A percentile compares a stretch with the other conserved stretches of the same genome.
phyloP scores from a whole-genome alignment of 495 filamentous ascomycete genomes.

The Diplogelasinospora grovesii region DNA sequence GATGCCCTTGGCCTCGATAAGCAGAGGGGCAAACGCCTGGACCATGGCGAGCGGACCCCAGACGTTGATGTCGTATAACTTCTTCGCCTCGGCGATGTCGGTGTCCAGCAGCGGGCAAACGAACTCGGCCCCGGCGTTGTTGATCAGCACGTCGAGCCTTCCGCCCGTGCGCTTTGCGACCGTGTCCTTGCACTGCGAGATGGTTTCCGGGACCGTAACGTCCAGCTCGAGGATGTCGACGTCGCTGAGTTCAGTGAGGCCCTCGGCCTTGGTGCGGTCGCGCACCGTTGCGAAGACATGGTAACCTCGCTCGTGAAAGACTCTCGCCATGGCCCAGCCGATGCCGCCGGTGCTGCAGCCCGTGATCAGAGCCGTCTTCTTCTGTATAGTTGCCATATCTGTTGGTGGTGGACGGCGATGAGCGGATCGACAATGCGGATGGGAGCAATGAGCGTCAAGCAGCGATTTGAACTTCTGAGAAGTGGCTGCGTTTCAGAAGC shows the following conservation, averaged over 20 bases:
- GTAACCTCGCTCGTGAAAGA: conserved; percentile 41
- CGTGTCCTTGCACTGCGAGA: conserved; percentile 27
- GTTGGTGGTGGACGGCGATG: too few relatives aligned
- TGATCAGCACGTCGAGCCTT: conserved; percentile 46
- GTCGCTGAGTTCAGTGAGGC: conserved; percentile 24
- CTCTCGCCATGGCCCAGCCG: conserved; percentile 47
- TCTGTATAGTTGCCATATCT: too few relatives aligned
- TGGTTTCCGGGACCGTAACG: conserved; percentile 35
- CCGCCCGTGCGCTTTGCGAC: conserved; percentile 21
- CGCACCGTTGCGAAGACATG: conserved; percentile 54
- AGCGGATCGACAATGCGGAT: too few relatives aligned
- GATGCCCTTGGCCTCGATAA: conserved; percentile 42
- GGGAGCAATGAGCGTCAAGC: too few relatives aligned
- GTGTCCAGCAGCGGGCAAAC: conserved; percentile 41
- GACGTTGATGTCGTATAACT: conserved; percentile 48
- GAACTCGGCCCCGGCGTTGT: conserved; percentile 44
- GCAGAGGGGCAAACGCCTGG: conserved; percentile 46
- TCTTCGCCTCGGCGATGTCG: conserved; percentile 33
- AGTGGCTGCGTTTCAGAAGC: too few relatives aligned
- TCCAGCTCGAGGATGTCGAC: conserved; percentile 46
- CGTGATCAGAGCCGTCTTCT: conserved; percentile 32
- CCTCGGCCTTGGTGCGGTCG: conserved; percentile 27
- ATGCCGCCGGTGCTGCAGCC: conserved; percentile 48
- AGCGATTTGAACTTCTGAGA: too few relatives aligned
- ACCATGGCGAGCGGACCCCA: conserved; percentile 44